Evolutionary conservation across 371 early-diverging fungal genomes (phyloP).

Genomic region (Paraphysoderma sedebokerense): DNA sequence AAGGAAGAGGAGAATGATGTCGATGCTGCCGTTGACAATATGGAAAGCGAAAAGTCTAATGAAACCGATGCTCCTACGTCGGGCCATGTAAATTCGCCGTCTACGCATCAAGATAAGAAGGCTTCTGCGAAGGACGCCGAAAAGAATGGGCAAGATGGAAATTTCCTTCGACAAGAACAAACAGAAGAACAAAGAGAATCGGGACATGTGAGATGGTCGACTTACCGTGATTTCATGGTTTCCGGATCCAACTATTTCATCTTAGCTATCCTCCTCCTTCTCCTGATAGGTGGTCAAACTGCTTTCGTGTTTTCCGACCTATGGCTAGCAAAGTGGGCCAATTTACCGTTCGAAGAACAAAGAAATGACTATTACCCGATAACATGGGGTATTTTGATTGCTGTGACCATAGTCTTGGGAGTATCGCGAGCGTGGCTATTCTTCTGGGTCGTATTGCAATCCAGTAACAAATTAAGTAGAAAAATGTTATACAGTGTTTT

Average conservation of each 20-base stretch:
- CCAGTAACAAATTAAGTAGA: constrained; percentile 8
- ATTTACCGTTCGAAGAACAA: constrained; percentile 6
- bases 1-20: too few species aligned
- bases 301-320: constrained; percentile 11
- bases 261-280: not conserved
- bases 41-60: too few species aligned
- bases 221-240: not conserved
- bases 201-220: not conserved
- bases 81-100: too few species aligned
- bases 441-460: constrained; percentile 10
- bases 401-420: constrained; percentile 7
- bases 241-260: not conserved
- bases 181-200: too few species aligned
- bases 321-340: constrained; percentile 15
- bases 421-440: constrained; percentile 15
- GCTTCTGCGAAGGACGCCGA: too few species aligned
- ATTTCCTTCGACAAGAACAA: too few species aligned
- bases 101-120: too few species aligned
- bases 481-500: constrained; percentile 16
- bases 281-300: constrained; percentile 9
- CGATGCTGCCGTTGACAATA: too few species aligned
- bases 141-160: too few species aligned
- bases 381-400: constrained; percentile 9
- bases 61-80: too few species aligned
- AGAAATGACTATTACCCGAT: not conserved